phyloP scores from a whole-genome alignment of 2,329 filamentous ascomycete species.

The Penicillium sp. region DNA sequence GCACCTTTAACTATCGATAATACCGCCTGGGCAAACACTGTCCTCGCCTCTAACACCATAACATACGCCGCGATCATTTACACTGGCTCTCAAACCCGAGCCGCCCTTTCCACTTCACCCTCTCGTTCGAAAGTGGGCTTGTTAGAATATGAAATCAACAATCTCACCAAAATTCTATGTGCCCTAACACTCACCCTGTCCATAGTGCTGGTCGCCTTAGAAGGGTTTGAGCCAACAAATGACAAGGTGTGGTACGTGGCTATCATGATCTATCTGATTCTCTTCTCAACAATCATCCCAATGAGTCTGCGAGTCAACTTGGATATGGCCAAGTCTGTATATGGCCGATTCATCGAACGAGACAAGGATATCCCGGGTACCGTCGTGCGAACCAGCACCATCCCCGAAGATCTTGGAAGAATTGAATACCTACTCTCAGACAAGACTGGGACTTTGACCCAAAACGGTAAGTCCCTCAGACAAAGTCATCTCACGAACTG shows the following conservation, averaged over 20 bases:
- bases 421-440: conserved; percentile 97
- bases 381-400: conserved; percentile 94
- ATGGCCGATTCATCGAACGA: conserved; percentile 91
- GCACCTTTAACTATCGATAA: conserved; percentile 90
- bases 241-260: conserved; percentile 82
- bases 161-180: conserved; percentile 93
- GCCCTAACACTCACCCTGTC: conserved; percentile 84
- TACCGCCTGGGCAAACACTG: conserved; percentile 97
- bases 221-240: conserved; percentile 69
- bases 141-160: conserved; percentile 95
- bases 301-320: conserved; percentile 96
- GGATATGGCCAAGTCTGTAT: conserved; percentile 95
- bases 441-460: conserved; percentile 96
- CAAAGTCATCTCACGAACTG: not conserved
- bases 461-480: conserved; percentile 65
- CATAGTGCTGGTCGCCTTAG: conserved; percentile 82
- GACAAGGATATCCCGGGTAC: conserved; percentile 89
- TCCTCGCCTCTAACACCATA: conserved; percentile 88
- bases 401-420: conserved; percentile 91
- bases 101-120: conserved; percentile 87
- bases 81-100: conserved; percentile 90
- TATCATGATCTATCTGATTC: conserved; percentile 95
- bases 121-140: conserved; percentile 93
- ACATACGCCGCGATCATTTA: conserved; percentile 92
- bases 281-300: conserved; percentile 99